Base-by-base conservation (phyloP, 805 yeast species). In the Starmerella tilneyi region DNA sequence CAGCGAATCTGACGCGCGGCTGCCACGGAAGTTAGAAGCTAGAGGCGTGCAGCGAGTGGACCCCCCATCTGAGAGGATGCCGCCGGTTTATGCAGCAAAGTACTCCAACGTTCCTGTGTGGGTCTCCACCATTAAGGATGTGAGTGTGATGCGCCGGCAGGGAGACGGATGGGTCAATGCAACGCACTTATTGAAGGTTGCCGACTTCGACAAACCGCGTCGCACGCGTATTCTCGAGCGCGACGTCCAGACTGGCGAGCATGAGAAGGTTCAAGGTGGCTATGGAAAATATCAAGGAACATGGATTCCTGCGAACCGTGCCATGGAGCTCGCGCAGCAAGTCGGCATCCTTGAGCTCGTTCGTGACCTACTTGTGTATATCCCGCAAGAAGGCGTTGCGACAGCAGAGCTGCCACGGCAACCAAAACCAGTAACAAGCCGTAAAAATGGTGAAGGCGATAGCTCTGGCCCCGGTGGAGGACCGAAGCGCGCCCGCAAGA, bases 261-360 rank as follows among this genome's bases (percentile, higher is more conserved):
- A 88, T 61, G 96, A 88, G 58, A 89, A 89, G 62, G 85, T 88
- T 19, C 97, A 88, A 63, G 97, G 97, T 50, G 97, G 97, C 2
- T 88, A 86, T 61, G 97, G 97, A 44, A 80, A 88, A 59, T 89
- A 86, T 63, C 97, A 89, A 63, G 96, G 96, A 15, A 88, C 96
- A 2, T 88, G 96, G 96, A 88, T 88, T 8, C 96, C 96, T 0
- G 64, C 84, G 50, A 76, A 72, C 6, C 75, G 83, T 41, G 96
- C 95, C 1, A 64, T 68, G 21, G 75, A 72, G 50, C 72, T 84
- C 45, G 84, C 89, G 1, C 67, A 68, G 41, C 77, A 76, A 55
- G 77, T 76, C 53, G 78, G 73, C 1, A 94, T 83, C 4, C 67
- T 69, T 49, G 81, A 74, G 3, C 67, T 72, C 13, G 68, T 89